A percentile compares a stretch with the other conserved stretches of the same genome.
phyloP scores from a whole-genome alignment of 1,284 basidiomycete genomes.

The Cronartium ribicola region DNA sequence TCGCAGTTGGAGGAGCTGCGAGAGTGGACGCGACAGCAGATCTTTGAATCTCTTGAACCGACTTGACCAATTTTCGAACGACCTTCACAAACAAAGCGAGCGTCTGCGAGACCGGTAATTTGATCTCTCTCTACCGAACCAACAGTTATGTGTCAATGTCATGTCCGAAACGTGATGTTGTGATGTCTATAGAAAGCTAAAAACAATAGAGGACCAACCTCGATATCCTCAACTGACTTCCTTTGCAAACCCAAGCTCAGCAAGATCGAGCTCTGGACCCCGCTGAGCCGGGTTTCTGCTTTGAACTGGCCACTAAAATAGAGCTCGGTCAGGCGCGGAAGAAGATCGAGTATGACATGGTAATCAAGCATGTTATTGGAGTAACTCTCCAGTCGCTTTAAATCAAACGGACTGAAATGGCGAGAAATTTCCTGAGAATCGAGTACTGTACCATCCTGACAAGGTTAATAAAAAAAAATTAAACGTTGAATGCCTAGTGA shows the following conservation, averaged over 20 bases:
- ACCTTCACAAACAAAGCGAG: constrained; percentile 89
- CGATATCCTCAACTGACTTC: constrained; percentile 83
- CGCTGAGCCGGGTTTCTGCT: constrained; percentile 61
- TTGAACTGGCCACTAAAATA: constrained; percentile 78
- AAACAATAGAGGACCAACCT: constrained; percentile 50
- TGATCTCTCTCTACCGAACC: constrained; percentile 61
- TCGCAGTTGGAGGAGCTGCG: background rate
- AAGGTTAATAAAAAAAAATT: background rate
- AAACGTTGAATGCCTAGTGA: background rate
- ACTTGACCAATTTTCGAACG: constrained; percentile 75
- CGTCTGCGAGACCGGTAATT: constrained; percentile 76
- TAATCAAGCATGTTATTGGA: constrained; percentile 95
- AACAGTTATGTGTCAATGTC: background rate
- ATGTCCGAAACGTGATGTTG: constrained; percentile 1
- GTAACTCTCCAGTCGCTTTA: constrained; percentile 92
- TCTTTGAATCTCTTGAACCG: constrained; percentile 75
- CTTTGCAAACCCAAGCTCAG: constrained; percentile 85
- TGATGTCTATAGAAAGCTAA: background rate
- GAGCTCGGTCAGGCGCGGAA: constrained; percentile 72
- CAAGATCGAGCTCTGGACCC: constrained; percentile 75
- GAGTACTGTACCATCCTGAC: constrained; percentile 9
- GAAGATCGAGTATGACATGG: constrained; percentile 87
- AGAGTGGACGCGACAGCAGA: constrained; percentile 61
- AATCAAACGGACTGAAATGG: constrained; percentile 82
- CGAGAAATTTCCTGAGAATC: constrained; percentile 65